Evolutionary conservation across 768 basidiomycete genomes (phyloP).

Genomic region (Psilocybe sp.): DNA sequence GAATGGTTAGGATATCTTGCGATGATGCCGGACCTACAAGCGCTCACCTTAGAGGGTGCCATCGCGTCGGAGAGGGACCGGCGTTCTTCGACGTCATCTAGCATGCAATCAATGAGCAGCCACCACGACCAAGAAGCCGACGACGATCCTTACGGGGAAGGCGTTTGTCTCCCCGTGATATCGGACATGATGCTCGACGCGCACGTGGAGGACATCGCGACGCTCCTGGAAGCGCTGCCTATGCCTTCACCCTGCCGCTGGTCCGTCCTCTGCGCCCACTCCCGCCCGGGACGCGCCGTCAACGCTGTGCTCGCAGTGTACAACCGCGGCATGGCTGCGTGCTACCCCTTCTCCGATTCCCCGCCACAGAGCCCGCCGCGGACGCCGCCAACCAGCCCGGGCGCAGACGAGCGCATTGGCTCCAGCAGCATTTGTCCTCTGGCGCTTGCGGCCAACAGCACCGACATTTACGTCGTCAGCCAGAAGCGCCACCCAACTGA

Average conservation of each 20-base stretch:
- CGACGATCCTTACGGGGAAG: too few species aligned
- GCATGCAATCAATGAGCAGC: too few species aligned
- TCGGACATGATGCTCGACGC: constrained; percentile 3
- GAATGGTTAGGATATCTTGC: constrained; percentile 14
- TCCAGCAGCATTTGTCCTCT: background rate
- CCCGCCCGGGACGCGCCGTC: constrained; percentile 10
- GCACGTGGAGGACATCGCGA: constrained; percentile 7
- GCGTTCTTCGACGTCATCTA: too few species aligned
- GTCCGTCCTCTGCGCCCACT: constrained; percentile 9
- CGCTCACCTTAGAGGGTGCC: constrained; percentile 13
- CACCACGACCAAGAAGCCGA: too few species aligned
- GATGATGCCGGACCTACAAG: constrained; percentile 11
- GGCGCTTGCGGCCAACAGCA: constrained; percentile 4
- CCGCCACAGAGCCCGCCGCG: background rate
- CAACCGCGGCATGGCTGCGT: too few species aligned
- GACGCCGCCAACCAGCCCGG: background rate
- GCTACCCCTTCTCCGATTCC: too few species aligned
- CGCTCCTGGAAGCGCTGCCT: constrained; percentile 6
- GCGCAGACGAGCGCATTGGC: background rate
- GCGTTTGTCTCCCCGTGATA: too few species aligned
- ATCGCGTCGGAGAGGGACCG: background rate
- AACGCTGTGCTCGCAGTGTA: constrained; percentile 1
- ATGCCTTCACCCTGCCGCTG: constrained; percentile 8
- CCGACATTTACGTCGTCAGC: constrained; percentile 4
- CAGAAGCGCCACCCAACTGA: background rate